Evolutionary conservation across 768 basidiomycete species (phyloP), one percentile per base, ranked within the genome.

Genomic region (Psilocybe cyanescens): DNA sequence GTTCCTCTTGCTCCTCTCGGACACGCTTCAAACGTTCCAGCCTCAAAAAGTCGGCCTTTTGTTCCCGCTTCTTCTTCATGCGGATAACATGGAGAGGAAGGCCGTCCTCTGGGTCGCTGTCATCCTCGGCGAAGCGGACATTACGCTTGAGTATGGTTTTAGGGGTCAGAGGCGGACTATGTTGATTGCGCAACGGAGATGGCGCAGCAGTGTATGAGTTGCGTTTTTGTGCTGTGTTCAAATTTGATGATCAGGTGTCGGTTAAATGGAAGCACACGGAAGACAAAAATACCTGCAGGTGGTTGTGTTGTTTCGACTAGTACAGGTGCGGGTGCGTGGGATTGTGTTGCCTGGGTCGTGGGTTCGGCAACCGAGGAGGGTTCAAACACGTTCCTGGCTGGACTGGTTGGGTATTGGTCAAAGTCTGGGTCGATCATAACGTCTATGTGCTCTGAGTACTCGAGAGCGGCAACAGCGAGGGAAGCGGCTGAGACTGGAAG

Each of bases 41-140:
- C 48, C 79, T 82, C 67, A 91, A 76, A 66, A 91, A 89, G 47
- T 74, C 82, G 47, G 86, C 87, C 76, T 89, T 89, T 74, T 90
- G 86, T 72, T 88, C 89, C 47, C 87, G 86, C 67, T 85, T 85
- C 78, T 87, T 88, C 77, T 86, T 88, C 72, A 83, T 83, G 56
- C 88, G 87, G 68, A 90, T 75, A n/a, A 87, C 82, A 68, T 92
- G 84, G 44, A 91, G 75, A 2, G 91, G 91, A 64, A 90, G 78
- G 55, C 79, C 78, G 70, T 92, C 90, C 45, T 90, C 89, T 61
- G 84, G 86, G 66, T 86, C 85, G 62, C 86, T 85, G 68, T 84
- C 83, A 66, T 85, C 83, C 65, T 88, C 86, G 31, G 81, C 85
- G 62, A 90, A 89, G 47, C 87, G 82, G 8, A 89, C 89, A 8